Evolutionary conservation across 2,329 filamentous ascomycete genomes (phyloP), one percentile per base, ranked within the genome.

Genomic region (Nigrospora sphaerica): DNA sequence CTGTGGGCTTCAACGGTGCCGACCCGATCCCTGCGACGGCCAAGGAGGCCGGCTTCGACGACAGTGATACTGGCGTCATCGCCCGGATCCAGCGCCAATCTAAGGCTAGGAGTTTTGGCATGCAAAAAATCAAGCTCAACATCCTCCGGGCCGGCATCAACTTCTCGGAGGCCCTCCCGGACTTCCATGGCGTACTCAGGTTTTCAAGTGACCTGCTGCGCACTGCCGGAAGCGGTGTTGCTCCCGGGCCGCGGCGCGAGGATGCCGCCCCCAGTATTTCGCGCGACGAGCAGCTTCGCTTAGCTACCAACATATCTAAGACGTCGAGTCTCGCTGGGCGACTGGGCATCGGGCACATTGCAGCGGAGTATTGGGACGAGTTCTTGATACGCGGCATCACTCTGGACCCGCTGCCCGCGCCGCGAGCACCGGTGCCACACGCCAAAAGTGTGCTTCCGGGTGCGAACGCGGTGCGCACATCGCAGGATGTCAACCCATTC

Each of bases 361-460:
- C 82, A 44, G 90, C 89, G 6, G 86, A 93, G 55, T 98, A 96
- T 61, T 98, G 93, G 93, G 93, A 98, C 62, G 89, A 95, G 58
- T 97, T 97, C 56, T 72, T 98, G 10, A 77, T 98, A 40, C 83
- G 93, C 42, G 82, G 82, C 52, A 72, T 95, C 55, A 79, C 83
- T 46, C 70, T 95, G 38, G 80, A 90, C 43, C 72, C 85, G 19
- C 64, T 80, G 34, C 71, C 81, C 11, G 66, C 72, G 37, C 74
- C 76, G 12, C 76, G 78, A 53, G 75, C 77, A 14, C 84, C 88
- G 0, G 77, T 88, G 44, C 75, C 84, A 6, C 86, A 90, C 57
- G 71, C 75, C 2, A 78, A 72, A 50, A 76, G 68, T 46, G 70
- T 75, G 14, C 63, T 81, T 13, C 75, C 77, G 0, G 75, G 75